Evolutionary conservation across 139 green algal genomes (phyloP), one percentile per base, ranked within the genome.

Genomic region (Ulvella scutata): DNA sequence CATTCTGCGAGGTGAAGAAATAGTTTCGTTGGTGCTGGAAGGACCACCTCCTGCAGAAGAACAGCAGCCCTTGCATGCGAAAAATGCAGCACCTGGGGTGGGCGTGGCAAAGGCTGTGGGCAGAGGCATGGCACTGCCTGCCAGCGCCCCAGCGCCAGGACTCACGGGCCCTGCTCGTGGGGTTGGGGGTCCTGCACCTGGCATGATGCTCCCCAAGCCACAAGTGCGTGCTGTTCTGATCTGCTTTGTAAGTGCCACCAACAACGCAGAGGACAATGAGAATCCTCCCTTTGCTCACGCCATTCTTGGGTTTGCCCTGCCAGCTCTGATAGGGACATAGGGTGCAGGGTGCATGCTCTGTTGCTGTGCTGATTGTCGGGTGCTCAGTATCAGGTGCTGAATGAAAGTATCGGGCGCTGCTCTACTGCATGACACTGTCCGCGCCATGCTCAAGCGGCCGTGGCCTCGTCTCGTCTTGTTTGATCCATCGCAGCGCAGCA

Each of bases 21-120:
- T 99, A 21, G 78, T 99, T 2, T 93, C 92, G 17, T 72, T 99
- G 21, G 93, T 87, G 2, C 92, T 99, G 17, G 95, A 99, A 78
- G 95, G 95, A 0, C 95, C 94, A 9, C 95, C 95, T 2, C 93
- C 94, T 3, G 79, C 87, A 37, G 92, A 97, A 44, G 84, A 94
- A 17, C 33, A 73, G 73, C 35, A 77, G 43, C 39, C 31, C 39
- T 60, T 33, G 35, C 29, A 72, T 73, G 43, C 20, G 20, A 36
- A 74, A 10, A 9, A 3, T 43, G 75, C 10, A 2, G 37, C 23
- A 21, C 7, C 61, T 17, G 75, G 31, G 35, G 4, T n/a, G 23
- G 33, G n/a, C 37, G 7, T 75, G n/a, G n/a, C 38, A 40, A 43
- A 37, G 37, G 28, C 26, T 10, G 17, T 62, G n/a, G 59, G 9